These are phyloP conservation scores for Cladobotryum protrusum DNA, from an alignment of 2,329 filamentous ascomycete species.

Conservation along the genomic window DNA sequence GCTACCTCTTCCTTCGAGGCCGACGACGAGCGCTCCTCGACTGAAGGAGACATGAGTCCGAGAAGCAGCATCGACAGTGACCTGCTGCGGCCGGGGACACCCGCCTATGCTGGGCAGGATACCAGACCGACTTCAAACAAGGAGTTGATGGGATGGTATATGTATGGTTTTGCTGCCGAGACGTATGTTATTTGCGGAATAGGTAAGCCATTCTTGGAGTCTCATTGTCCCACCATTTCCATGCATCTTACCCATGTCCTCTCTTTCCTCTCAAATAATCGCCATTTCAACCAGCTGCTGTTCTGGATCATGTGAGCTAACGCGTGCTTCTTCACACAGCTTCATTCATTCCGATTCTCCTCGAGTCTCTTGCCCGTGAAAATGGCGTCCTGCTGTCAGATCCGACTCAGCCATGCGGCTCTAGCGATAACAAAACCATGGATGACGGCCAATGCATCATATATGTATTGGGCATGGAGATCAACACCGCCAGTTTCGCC, in stretches of 20 bases:
- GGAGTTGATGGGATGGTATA: slow-evolving; percentile 91
- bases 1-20: slow-evolving; percentile 58
- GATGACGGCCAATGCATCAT: slow-evolving; percentile 71
- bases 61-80: slow-evolving; percentile 26
- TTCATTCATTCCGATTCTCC: slow-evolving; percentile 90
- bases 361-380: slow-evolving; percentile 89
- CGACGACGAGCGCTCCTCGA: slow-evolving; percentile 59
- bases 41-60: slow-evolving; percentile 19
- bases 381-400: slow-evolving; percentile 83
- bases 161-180: slow-evolving; percentile 92
- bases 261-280: neutral
- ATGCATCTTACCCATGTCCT: neutral
- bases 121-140: slow-evolving; percentile 78
- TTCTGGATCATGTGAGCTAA: neutral
- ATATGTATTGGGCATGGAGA: slow-evolving; percentile 70
- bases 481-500: slow-evolving; percentile 95
- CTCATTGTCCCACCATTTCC: slow-evolving; percentile 12
- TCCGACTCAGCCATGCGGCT: slow-evolving; percentile 65
- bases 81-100: slow-evolving; percentile 26
- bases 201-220: slow-evolving; percentile 46
- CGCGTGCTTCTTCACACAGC: slow-evolving; percentile 40
- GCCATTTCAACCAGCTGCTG: neutral
- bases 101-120: slow-evolving; percentile 76
- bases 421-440: slow-evolving; percentile 49
- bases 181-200: slow-evolving; percentile 81